Evolutionary conservation across 768 basidiomycete species (phyloP), one percentile per base, ranked within the genome.

Genomic region (Lactarius vividus): DNA sequence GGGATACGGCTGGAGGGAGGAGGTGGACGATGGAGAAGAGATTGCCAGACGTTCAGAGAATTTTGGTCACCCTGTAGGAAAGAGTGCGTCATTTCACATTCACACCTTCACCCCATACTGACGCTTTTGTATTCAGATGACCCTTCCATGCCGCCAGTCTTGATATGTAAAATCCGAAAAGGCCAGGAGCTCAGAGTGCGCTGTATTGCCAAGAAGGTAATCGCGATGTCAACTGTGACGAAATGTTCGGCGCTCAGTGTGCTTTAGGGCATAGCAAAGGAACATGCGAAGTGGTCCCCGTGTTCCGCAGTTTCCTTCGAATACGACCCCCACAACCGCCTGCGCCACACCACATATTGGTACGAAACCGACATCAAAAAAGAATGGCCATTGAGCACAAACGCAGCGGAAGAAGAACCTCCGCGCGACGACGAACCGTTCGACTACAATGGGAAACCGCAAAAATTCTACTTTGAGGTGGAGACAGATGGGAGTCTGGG

Each of bases 221-320:
- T 79, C 69, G 42, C 9, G 26, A 49, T 20, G 31, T 29, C 11
- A 16, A n/a, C 23, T 39, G 7, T 28, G 8, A 37, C 35, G 33
- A 59, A 40, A 55, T 42, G 28, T 63, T 65, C 55, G 61, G 39
- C 26, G 28, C 37, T 59, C 29, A 42, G 16, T 26, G 26, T 53
- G 40, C n/a, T 10, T 29, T 72, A 98, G 96, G 96, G 96, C 49
- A 89, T 97, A 66, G 94, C 96, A 4, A 98, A 98, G 80, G 94
- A 97, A 75, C 97, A 99, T 74, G 95, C 97, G 15, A 99, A 99
- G 78, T 99, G 96, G 94, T 96, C 94, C 0, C 96, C 97, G 15
- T 92, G 95, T 66, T 91, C 94, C 1, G 94, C 97, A 9, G 88
- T 99, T 20, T 86, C 89, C 9, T 98, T 96, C 70, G 97, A 99